A percentile compares a stretch with the other conserved stretches of the same genome.
Conservation (phyloP, 208 protist genomes). For the Leishmania guyanensis region DNA sequence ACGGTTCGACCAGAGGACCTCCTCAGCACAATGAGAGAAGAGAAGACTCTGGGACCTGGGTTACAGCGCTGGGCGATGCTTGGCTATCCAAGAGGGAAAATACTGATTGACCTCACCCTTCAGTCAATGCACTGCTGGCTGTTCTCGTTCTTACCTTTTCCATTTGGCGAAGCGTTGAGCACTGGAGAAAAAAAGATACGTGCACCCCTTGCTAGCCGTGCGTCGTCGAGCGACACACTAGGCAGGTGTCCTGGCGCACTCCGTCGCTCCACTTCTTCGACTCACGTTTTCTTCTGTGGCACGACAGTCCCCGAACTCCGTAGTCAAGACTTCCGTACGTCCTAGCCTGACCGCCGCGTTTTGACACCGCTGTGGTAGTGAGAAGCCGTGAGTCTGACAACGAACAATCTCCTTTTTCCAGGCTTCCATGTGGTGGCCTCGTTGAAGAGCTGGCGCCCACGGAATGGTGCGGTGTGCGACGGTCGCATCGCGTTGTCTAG, state of each 20-base stretch:
- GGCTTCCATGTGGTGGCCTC: too few species aligned
- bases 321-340: background rate
- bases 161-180: background rate
- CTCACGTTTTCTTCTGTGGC: background rate
- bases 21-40: background rate
- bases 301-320: background rate
- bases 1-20: background rate
- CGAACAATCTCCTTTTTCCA: background rate
- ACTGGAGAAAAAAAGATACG: background rate
- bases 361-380: background rate
- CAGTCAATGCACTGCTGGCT: background rate
- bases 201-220: background rate
- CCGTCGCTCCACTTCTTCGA: background rate
- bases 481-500: too few species aligned
- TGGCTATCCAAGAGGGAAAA: background rate
- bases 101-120: background rate
- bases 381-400: background rate
- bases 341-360: background rate
- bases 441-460: too few species aligned
- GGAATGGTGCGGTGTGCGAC: too few species aligned
- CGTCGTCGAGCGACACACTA: background rate
- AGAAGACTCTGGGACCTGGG: background rate
- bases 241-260: background rate
- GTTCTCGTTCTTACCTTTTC: background rate
- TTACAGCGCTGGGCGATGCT: background rate